phyloP scores from a whole-genome alignment of 2,329 filamentous ascomycete species.

The Fusarium keratoplasticum region DNA sequence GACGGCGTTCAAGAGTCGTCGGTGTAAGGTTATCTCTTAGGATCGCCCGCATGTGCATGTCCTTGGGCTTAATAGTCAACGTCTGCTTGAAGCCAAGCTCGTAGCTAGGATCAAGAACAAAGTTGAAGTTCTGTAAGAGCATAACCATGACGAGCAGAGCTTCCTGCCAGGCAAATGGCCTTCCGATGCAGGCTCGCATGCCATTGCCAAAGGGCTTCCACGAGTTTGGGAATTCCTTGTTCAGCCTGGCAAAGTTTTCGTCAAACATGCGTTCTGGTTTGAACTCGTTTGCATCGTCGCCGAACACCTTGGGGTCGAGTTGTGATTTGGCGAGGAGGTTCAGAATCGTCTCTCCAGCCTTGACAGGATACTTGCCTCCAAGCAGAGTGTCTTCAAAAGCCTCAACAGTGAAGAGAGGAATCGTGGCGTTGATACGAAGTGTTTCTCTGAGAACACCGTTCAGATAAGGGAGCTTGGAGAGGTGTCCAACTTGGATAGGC shows the following conservation, averaged over 20 bases:
- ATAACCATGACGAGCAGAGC: conserved; percentile 69
- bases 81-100: conserved; percentile 64
- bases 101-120: conserved; percentile 71
- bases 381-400: not conserved
- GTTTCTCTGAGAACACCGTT: not conserved
- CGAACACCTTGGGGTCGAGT: not conserved
- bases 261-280: not conserved
- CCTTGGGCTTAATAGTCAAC: not conserved
- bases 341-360: not conserved
- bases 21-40: not conserved
- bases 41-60: not conserved
- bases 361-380: not conserved
- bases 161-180: conserved; percentile 81
- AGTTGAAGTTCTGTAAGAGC: conserved; percentile 77
- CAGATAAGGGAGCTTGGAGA: not conserved
- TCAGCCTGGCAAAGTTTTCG: not conserved
- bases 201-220: conserved; percentile 83
- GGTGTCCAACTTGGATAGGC: not conserved
- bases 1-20: not conserved
- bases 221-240: conserved; percentile 69
- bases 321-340: not conserved
- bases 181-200: conserved; percentile 75
- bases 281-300: not conserved
- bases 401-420: not conserved
- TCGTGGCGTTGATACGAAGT: not conserved